These are phyloP conservation scores for Chrysosporium keratinophilum DNA, from an alignment of 2,329 filamentous ascomycete genomes.

Conservation along the genomic window DNA sequence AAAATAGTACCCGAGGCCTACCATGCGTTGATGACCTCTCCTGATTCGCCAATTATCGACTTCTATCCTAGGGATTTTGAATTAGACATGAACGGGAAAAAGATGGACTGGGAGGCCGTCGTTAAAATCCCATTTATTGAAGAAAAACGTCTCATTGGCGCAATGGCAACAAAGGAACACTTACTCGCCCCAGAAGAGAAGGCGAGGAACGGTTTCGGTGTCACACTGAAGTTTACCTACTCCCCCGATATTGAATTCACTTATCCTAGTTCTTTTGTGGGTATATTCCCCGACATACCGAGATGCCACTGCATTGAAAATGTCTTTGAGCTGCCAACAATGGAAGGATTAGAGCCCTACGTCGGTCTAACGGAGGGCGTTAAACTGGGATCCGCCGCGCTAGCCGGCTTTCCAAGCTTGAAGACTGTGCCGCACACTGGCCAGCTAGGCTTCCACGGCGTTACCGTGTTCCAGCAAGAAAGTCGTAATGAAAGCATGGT, in stretches of 20 bases:
- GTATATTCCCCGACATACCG: conserved; percentile 78
- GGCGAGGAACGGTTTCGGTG: conserved; percentile 78
- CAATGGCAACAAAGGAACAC: conserved; percentile 76
- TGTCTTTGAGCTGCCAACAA: conserved; percentile 84
- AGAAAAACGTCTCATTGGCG: conserved; percentile 69
- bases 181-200: conserved; percentile 69
- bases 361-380: conserved; percentile 76
- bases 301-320: conserved; percentile 91
- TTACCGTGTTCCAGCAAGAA: conserved; percentile 91
- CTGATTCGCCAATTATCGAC: conserved; percentile 85
- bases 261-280: conserved; percentile 79
- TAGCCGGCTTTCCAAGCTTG: conserved; percentile 87
- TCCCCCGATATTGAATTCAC: conserved; percentile 63
- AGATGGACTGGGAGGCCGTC: conserved; percentile 99
- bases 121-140: conserved; percentile 99
- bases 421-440: conserved; percentile 77
- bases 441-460: conserved; percentile 71
- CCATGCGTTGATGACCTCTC: conserved; percentile 83
- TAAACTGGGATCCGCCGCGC: conserved; percentile 67
- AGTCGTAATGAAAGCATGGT: conserved; percentile 96
- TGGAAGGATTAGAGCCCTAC: conserved; percentile 78
- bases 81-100: conserved; percentile 98
- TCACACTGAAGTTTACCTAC: conserved; percentile 87
- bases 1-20: conserved; percentile 83
- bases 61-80: conserved; percentile 97